Evolutionary conservation across 306 rosid species (phyloP), one percentile per base, ranked within the genome.

Genomic region (Alnus rubra): DNA sequence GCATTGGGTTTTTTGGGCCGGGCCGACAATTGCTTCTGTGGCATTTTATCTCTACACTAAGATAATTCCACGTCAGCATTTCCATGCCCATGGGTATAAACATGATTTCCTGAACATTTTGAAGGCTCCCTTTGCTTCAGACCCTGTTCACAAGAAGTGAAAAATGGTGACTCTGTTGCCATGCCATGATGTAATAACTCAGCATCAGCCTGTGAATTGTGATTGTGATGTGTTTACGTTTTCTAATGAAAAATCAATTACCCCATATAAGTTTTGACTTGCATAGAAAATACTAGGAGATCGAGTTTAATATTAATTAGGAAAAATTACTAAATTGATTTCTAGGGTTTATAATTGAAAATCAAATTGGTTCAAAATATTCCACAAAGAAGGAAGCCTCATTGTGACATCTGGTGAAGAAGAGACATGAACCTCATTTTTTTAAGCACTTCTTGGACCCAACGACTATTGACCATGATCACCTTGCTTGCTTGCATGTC

Each of bases 351-450:
- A 48, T 2, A 48, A 2, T 48, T 48, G 12, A 0, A 23, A 48
- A 48, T 48, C 51, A 48, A 48, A 48, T 48, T 10, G 28, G 28
- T 85, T 86, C 79, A 90, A 88, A 68, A 87, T 73, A 74, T 78
- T 60, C 45, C 86, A 86, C 98, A 97, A 91, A 63, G 97, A 81
- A 72, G 87, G 89, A 74, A 86, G 80, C 77, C 83, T 86, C 60
- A 69, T 77, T 69, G 37, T 69, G 69, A 78, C 87, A 85, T 87
- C 88, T 67, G 85, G 69, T 79, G 86, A 83, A 71, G 28, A 23
- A 23, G 94, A 79, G 69, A 39, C 73, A 51, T 83, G 78, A 76
- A 77, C 87, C 83, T 85, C 94, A 55, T 75, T 82, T 75, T 83
- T 74, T 75, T 23, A 23, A 56, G 82, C 83, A 76, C 92, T 79